A percentile compares a stretch with the other conserved stretches of the same genome.
Conservation (phyloP, 179 eudicot genomes). For the Pouteria campechiana region DNA sequence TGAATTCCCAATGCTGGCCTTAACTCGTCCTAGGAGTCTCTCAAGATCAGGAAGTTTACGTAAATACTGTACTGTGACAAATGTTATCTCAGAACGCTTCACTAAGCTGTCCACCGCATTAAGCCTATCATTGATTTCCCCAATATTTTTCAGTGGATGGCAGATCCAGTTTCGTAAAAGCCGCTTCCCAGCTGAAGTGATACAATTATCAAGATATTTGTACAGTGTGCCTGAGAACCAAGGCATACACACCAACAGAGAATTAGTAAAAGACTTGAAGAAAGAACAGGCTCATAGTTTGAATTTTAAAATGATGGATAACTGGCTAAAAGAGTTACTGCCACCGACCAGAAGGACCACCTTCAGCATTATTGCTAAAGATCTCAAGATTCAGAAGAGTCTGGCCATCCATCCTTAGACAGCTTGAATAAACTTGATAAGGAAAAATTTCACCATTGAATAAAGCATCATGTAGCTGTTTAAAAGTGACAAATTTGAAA, state of each 20-base stretch:
- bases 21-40: slow-evolving; percentile 82
- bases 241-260: slow-evolving; percentile 4
- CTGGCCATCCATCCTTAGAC: slow-evolving; percentile 98
- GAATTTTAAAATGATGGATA: too few species aligned
- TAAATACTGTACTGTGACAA: slow-evolving; percentile 48
- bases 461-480: slow-evolving; percentile 72
- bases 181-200: slow-evolving; percentile 80
- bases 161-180: slow-evolving; percentile 94
- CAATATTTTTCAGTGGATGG: slow-evolving; percentile 77
- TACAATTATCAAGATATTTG: slow-evolving; percentile 74
- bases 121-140: slow-evolving; percentile 68
- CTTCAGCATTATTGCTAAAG: slow-evolving; percentile 74
- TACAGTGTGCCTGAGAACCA: slow-evolving; percentile 69
- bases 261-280: not conserved
- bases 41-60: slow-evolving; percentile 91
- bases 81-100: slow-evolving; percentile 41
- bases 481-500: slow-evolving; percentile 5
- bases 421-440: slow-evolving; percentile 82
- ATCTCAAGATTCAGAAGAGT: slow-evolving; percentile 86
- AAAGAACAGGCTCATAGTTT: not conserved
- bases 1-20: slow-evolving; percentile 66
- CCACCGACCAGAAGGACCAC: slow-evolving; percentile 64
- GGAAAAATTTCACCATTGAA: slow-evolving; percentile 72
- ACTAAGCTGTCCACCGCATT: slow-evolving; percentile 62
- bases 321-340: too few species aligned